These are phyloP conservation scores for Leccinum olivaceopallidum DNA, from an alignment of 768 basidiomycete species.

Conservation along the genomic window DNA sequence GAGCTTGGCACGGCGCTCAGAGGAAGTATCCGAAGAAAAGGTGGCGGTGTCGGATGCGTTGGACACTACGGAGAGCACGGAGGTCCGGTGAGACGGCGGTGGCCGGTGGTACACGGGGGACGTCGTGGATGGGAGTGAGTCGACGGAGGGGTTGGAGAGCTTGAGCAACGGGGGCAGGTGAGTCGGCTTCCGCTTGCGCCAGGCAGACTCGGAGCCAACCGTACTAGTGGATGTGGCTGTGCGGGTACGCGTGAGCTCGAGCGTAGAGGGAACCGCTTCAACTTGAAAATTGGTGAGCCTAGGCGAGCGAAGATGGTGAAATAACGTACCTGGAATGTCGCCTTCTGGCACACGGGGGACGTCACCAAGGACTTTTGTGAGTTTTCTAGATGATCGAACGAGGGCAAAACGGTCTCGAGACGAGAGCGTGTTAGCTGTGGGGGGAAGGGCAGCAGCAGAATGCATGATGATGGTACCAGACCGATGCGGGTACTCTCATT, in stretches of 20 bases:
- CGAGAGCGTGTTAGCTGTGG: constrained; percentile 57
- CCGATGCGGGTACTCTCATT: background rate
- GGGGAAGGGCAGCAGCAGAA: constrained; percentile 38
- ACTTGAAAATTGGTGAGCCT: background rate
- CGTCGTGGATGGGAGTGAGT: constrained; percentile 6
- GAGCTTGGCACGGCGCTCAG: constrained; percentile 55
- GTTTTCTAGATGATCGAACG: constrained; percentile 57
- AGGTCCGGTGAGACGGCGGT: constrained; percentile 14
- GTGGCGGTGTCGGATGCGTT: constrained; percentile 5
- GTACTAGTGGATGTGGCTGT: background rate
- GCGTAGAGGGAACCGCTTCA: background rate
- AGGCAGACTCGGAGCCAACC: constrained; percentile 10
- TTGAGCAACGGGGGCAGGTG: constrained; percentile 30
- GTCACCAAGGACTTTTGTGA: constrained; percentile 56
- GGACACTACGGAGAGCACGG: constrained; percentile 24
- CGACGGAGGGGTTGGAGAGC: constrained; percentile 5
- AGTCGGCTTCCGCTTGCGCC: constrained; percentile 29
- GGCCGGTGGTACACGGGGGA: constrained; percentile 7
- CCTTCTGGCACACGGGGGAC: constrained; percentile 58
- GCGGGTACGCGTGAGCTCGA: background rate
- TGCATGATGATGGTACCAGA: constrained; percentile 30
- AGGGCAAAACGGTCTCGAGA: constrained; percentile 54
- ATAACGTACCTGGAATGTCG: constrained; percentile 3
- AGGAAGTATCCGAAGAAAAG: constrained; percentile 34
- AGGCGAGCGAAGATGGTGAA: background rate